Conservation (phyloP, 345 rosid species). For the Eucalyptus coolabah region DNA sequence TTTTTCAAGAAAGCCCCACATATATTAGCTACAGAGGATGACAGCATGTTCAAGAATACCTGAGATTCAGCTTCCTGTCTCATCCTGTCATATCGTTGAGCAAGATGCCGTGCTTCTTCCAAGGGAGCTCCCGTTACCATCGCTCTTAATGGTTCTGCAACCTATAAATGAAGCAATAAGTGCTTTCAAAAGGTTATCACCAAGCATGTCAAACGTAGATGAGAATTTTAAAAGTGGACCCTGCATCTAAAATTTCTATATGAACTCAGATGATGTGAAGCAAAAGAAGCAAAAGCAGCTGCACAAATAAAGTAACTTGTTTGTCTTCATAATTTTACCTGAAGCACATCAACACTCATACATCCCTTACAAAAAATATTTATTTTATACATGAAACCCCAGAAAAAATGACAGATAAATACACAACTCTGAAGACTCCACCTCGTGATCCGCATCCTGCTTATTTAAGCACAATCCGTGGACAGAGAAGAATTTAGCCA, state of each 20-base stretch:
- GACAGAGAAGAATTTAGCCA: neutral
- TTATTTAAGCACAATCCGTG: neutral
- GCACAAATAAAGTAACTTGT: neutral
- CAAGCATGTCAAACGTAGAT: neutral
- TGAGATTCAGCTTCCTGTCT: conserved; percentile 95
- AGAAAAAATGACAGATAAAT: neutral
- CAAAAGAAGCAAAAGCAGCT: neutral
- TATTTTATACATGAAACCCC: neutral
- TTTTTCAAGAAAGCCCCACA: neutral
- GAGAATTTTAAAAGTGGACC: neutral
- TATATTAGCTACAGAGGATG: neutral
- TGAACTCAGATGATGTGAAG: neutral
- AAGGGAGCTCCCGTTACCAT: conserved; percentile 94
- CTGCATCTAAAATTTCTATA: neutral
- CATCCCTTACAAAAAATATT: neutral
- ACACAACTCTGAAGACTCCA: neutral
- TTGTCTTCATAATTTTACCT: neutral
- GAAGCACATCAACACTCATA: neutral
- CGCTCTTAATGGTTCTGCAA: conserved; percentile 89
- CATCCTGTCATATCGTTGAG: conserved; percentile 91
- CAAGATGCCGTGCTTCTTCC: conserved; percentile 96
- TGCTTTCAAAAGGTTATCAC: neutral
- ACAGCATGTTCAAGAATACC: conserved; percentile 21
- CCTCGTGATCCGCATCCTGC: neutral
- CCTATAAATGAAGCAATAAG: conserved; percentile 16